These are phyloP conservation scores for Daldinia vernicosa DNA, from an alignment of 495 filamentous ascomycete genomes.

Conservation along the genomic window DNA sequence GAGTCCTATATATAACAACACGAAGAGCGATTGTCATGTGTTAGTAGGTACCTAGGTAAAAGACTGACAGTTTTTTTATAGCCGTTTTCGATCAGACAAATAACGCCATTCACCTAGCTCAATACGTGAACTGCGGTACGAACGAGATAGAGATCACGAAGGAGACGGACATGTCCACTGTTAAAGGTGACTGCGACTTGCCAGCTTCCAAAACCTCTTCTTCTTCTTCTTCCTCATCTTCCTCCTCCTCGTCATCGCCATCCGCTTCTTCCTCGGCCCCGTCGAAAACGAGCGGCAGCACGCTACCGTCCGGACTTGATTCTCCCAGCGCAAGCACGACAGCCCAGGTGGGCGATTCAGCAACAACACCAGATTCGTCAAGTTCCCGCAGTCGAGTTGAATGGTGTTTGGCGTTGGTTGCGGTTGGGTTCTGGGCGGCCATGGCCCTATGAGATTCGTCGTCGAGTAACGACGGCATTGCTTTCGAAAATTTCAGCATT, in stretches of 20 bases:
- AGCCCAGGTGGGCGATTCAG: background rate
- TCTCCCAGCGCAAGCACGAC: slow-evolving; percentile 8
- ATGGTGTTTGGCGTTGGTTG: slow-evolving; percentile 8
- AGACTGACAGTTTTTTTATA: slow-evolving; percentile 37
- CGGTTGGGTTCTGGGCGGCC: slow-evolving; percentile 10
- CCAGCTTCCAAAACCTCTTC: slow-evolving; percentile 11
- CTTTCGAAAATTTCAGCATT: background rate
- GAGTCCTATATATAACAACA: slow-evolving; percentile 27
- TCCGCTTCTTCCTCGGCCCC: background rate
- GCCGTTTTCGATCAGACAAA: slow-evolving; percentile 60
- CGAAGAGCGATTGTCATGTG: background rate
- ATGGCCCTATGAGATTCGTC: background rate
- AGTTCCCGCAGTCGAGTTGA: background rate
- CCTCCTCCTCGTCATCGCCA: background rate
- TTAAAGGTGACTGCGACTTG: slow-evolving; percentile 40
- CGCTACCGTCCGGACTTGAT: background rate
- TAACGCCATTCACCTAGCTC: slow-evolving; percentile 55
- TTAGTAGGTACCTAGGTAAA: background rate
- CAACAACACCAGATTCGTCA: slow-evolving; percentile 6
- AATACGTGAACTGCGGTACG: slow-evolving; percentile 57
- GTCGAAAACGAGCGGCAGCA: background rate
- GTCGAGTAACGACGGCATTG: background rate
- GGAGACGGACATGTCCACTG: slow-evolving; percentile 22
- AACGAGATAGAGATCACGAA: slow-evolving; percentile 44
- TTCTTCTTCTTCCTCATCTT: background rate